Base-by-base conservation (phyloP, 108 stramenopile genomes). In the Nitzschia sp. region DNA sequence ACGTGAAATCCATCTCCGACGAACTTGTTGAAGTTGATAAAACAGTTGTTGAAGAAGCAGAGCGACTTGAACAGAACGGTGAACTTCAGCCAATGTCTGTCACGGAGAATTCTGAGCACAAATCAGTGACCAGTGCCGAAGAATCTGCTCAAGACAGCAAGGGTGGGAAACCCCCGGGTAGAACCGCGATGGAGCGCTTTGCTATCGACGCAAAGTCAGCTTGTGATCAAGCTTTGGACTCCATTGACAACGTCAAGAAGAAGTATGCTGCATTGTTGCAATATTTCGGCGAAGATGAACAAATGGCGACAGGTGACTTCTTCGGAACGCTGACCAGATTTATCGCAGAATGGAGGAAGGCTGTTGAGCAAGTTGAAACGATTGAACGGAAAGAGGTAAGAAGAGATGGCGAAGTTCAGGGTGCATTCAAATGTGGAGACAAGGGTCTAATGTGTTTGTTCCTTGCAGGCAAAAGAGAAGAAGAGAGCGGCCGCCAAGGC, bases 221-320 rank as follows among this genome's bases (percentile, higher is more conserved):
- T 26, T 78, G 81, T 14, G 61, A 82, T 43, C 82, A 87, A 52
- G 81, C 82, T 1, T 50, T 70, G 51, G 77, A 77, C 19, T 68
- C 73, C 25, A 86, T 72, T 26, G 69, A 82, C 14, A 73, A 84
- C 8, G 80, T 86, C 9, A 80, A 90, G 68, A 73, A 74, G 56
- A 90, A 86, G 11, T 90, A 85, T 59, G 67, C 54, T 37, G 71
- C 69, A 10, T 63, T 93, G 0, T 66, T 96, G 48, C 51, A 65
- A 20, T 96, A 93, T 74, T 93, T 96, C 50, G 92, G 95, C 9
- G 95, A 96, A 83, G 89, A 93, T 65, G 88, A 88, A 24, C 85
- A 81, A 0, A 91, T 93, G 90, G 56, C 83, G 12, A 84, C 85
- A 24, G 63, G 64, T n/a, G 90, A 93, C 41, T 96, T 96, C 65